These are phyloP conservation scores for Aureobasidium zeae DNA, from an alignment of 2,329 filamentous ascomycete species.

Conservation along the genomic window DNA sequence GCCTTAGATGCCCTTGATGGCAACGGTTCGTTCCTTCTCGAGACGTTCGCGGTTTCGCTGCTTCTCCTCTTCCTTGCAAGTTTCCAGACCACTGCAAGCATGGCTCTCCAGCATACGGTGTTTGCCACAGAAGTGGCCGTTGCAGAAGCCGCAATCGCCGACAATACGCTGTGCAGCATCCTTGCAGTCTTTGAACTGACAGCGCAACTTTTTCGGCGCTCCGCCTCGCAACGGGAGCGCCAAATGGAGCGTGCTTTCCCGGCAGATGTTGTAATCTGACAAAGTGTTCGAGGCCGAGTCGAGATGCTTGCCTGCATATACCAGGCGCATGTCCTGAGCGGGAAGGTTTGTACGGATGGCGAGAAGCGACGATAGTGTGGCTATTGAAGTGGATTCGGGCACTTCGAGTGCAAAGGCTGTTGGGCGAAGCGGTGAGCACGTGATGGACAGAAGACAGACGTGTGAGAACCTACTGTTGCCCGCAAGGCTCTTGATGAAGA, in stretches of 20 bases:
- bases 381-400: slow-evolving; percentile 44
- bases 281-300: slow-evolving; percentile 35
- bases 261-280: slow-evolving; percentile 39
- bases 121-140: slow-evolving; percentile 88
- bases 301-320: slow-evolving; percentile 51
- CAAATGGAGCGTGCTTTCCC: slow-evolving; percentile 45
- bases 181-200: slow-evolving; percentile 82
- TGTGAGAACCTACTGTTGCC: slow-evolving; percentile 44
- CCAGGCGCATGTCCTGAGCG: slow-evolving; percentile 44
- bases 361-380: slow-evolving; percentile 48
- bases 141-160: slow-evolving; percentile 92
- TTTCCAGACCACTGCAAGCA: slow-evolving; percentile 83
- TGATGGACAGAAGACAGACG: slow-evolving; percentile 16
- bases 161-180: slow-evolving; percentile 84
- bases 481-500: slow-evolving; percentile 52
- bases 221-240: slow-evolving; percentile 48
- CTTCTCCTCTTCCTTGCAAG: slow-evolving; percentile 96
- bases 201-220: slow-evolving; percentile 69
- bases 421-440: slow-evolving; percentile 19
- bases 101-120: slow-evolving; percentile 91
- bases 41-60: slow-evolving; percentile 89
- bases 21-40: slow-evolving; percentile 83
- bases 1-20: slow-evolving; percentile 73
- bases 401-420: slow-evolving; percentile 50
- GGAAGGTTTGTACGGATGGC: slow-evolving; percentile 48